These are phyloP conservation scores for Kazachstania taianensis DNA, from an alignment of 805 yeast species.

Conservation along the genomic window DNA sequence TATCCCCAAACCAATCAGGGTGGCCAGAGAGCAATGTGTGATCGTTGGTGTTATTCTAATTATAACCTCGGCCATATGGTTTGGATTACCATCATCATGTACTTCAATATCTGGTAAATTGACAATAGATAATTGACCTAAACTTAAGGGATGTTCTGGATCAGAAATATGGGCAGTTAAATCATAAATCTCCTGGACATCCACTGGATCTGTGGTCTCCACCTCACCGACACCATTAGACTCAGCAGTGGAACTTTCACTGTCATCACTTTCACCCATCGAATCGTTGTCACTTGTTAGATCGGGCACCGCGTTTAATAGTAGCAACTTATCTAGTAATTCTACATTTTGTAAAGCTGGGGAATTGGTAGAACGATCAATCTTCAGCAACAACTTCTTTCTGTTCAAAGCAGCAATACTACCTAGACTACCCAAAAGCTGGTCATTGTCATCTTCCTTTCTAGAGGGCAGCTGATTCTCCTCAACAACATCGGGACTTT, in stretches of 20 bases:
- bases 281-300: slow-evolving; percentile 15
- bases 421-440: slow-evolving; percentile 12
- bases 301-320: slow-evolving; percentile 19
- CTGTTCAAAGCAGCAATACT: slow-evolving; percentile 13
- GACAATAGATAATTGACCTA: slow-evolving; percentile 92
- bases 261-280: slow-evolving; percentile 1
- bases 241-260: slow-evolving; percentile 6
- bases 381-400: slow-evolving; percentile 19
- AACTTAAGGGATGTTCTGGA: slow-evolving; percentile 93
- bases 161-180: slow-evolving; percentile 80
- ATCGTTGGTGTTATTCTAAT: slow-evolving; percentile 93
- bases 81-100: slow-evolving; percentile 41
- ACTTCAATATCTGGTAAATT: slow-evolving; percentile 73
- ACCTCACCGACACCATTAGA: slow-evolving; percentile 14
- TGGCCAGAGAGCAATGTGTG: slow-evolving; percentile 94
- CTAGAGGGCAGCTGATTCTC: slow-evolving; percentile 69
- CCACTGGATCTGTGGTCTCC: slow-evolving; percentile 37
- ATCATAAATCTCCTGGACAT: slow-evolving; percentile 83
- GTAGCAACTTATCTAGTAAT: slow-evolving; percentile 20
- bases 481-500: slow-evolving; percentile 81
- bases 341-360: slow-evolving; percentile 22
- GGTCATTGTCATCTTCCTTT: slow-evolving; percentile 20
- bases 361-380: slow-evolving; percentile 19
- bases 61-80: slow-evolving; percentile 59
- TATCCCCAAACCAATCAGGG: slow-evolving; percentile 89